Conservation (phyloP, 805 yeast genomes). For the Ogataea paradorogensis region DNA sequence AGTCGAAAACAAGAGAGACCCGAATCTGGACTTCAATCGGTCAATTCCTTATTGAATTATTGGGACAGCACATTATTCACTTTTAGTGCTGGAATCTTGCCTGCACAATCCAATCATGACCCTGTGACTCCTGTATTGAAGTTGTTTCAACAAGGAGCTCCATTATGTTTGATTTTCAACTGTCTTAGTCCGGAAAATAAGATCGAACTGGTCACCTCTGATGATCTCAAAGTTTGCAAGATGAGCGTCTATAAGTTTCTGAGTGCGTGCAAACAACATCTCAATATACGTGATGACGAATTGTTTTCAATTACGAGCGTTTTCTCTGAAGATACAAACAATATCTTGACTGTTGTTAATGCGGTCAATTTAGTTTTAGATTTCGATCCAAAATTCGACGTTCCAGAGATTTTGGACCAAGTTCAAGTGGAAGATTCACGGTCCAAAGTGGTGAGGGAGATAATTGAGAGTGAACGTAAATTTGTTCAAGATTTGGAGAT, state of each 20-base stretch:
- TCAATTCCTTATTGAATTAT: slow-evolving; percentile 20
- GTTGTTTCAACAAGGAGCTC: slow-evolving; percentile 87
- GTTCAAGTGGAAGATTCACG: slow-evolving; percentile 49
- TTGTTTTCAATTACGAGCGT: slow-evolving; percentile 89
- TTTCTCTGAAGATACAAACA: slow-evolving; percentile 77
- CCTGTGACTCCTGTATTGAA: slow-evolving; percentile 92
- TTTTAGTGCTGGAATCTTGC: slow-evolving; percentile 73
- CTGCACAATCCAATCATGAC: slow-evolving; percentile 73
- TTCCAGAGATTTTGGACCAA: slow-evolving; percentile 21
- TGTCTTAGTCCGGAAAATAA: slow-evolving; percentile 50
- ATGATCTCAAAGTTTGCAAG: slow-evolving; percentile 81
- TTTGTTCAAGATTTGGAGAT: slow-evolving; percentile 89
- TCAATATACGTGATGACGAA: slow-evolving; percentile 73
- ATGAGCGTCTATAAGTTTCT: slow-evolving; percentile 87
- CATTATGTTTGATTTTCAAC: slow-evolving; percentile 83
- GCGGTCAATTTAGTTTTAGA: slow-evolving; percentile 54
- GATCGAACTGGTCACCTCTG: slow-evolving; percentile 63
- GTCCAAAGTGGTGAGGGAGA: slow-evolving; percentile 77
- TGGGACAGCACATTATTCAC: slow-evolving; percentile 48
- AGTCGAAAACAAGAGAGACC: slow-evolving; percentile 11
- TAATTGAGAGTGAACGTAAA: slow-evolving; percentile 86
- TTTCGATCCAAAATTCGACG: slow-evolving; percentile 16
- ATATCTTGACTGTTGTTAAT: slow-evolving; percentile 67
- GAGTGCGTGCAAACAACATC: slow-evolving; percentile 75
- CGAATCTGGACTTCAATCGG: slow-evolving; percentile 4